A percentile compares a stretch with the other conserved stretches of the same genome.
phyloP scores from a whole-genome alignment of 371 early-diverging fungal species.

The Haplosporangium sp. region DNA sequence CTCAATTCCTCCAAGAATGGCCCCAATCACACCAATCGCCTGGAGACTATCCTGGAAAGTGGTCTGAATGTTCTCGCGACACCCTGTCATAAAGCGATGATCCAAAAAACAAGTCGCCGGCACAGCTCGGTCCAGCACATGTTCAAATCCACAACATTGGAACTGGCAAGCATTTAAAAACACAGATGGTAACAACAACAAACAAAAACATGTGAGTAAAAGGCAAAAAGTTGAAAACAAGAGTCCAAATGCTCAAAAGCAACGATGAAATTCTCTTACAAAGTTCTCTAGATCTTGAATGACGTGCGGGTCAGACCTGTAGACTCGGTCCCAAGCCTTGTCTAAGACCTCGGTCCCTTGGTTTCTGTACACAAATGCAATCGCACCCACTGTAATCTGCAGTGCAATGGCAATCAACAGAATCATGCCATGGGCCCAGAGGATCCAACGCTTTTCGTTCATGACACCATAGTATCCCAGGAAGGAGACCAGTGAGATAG shows the following conservation, averaged over 20 bases:
- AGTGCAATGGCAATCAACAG: conserved; percentile 47
- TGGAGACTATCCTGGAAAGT: conserved; percentile 56
- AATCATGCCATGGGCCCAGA: conserved; percentile 44
- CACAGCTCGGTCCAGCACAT: conserved; percentile 49
- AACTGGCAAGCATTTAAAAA: conserved; percentile 20
- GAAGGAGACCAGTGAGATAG: conserved; percentile 51
- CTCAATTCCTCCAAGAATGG: conserved; percentile 54
- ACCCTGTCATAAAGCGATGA: conserved; percentile 34
- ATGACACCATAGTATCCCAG: conserved; percentile 52
- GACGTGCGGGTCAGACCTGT: conserved; percentile 43
- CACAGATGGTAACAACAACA: neutral
- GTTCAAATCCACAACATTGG: conserved; percentile 55
- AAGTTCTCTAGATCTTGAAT: conserved; percentile 45
- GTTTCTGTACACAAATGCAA: conserved; percentile 51
- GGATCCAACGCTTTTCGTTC: conserved; percentile 54
- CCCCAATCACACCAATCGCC: conserved; percentile 53
- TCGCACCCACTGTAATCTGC: conserved; percentile 48
- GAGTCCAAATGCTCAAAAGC: neutral
- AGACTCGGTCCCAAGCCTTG: conserved; percentile 46
- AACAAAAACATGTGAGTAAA: neutral
- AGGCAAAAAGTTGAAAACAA: neutral
- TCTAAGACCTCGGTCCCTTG: conserved; percentile 45
- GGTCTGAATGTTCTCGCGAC: conserved; percentile 50
- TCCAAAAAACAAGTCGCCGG: conserved; percentile 51
- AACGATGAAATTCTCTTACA: conserved; percentile 23